Evolutionary conservation across 2,329 filamentous ascomycete species (phyloP), one percentile per base, ranked within the genome.

Genomic region (Huntiella moniliformis): DNA sequence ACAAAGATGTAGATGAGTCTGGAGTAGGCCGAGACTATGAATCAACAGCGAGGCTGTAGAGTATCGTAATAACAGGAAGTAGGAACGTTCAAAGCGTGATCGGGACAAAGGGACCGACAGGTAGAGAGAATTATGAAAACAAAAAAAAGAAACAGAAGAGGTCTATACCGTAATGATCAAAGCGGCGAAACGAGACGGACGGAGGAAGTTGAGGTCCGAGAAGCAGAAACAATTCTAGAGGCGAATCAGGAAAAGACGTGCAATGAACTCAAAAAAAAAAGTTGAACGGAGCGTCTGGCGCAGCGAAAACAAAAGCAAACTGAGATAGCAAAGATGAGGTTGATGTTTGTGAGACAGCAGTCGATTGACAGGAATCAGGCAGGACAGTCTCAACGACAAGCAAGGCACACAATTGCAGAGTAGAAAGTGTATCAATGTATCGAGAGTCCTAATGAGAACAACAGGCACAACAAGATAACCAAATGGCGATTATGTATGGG

Each of bases 401-500:
- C 28, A 15, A 33, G 28, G 12, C n/a, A 34, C 8, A 12, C 12
- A 12, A 16, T 43, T 32, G 15, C 8, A 10, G n/a, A n/a, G 12
- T 15, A 34, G 41, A 43, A 13, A 15, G 28, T 11, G 38, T 42
- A 35, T 34, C 39, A 47, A 47, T 7, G 10, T 6, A 28, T 28
- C 22, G 22, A 28, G 22, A 28, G 22, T 6, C 10, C 22, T 28
- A 28, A 8, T 28, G 22, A 32, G 34, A 43, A 13, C 15, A 44
- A 38, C 38, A 11, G 39, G 33, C 44, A 49, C 18, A 39, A 36
- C 31, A 16, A 28, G 22, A 45, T 35, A 43, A 48, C 35, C 16
- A 35, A 33, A 33, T 39, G 32, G 38, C 35, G 39, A 49, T 49
- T 49, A 49, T 49, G 47, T 49, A 49, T 42, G 42, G 46, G 35